Evolutionary conservation across 352 stramenopile genomes (phyloP).

Genomic region (Blastocystis sp.): DNA sequence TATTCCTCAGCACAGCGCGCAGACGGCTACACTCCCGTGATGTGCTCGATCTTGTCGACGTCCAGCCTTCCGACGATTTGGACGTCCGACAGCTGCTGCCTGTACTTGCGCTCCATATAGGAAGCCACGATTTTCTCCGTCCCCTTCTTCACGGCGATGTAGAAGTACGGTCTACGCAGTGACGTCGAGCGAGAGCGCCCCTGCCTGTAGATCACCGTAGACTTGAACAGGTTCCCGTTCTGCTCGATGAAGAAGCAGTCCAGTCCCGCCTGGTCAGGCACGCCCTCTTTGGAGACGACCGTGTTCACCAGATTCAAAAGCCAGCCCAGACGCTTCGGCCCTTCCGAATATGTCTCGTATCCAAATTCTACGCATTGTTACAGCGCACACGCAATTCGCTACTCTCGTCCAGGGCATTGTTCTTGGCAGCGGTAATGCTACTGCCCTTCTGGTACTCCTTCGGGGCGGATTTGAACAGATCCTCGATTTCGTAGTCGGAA

Average conservation of each 20-base stretch:
- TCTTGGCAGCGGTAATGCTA: constrained; percentile 13
- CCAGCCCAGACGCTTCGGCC: constrained; percentile 67
- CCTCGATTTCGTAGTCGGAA: constrained; percentile 65
- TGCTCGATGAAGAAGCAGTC: constrained; percentile 87
- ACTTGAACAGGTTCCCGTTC: constrained; percentile 89
- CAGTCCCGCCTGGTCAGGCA: constrained; percentile 58
- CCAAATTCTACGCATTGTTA: constrained; percentile 51
- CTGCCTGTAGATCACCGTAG: constrained; percentile 83
- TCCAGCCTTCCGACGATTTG: constrained; percentile 82
- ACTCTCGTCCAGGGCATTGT: constrained; percentile 48
- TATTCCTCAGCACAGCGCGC: not conserved
- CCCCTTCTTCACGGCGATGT: constrained; percentile 79
- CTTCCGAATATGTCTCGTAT: constrained; percentile 69
- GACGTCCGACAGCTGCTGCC: constrained; percentile 79
- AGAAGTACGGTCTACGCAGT: constrained; percentile 86
- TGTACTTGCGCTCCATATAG: constrained; percentile 79
- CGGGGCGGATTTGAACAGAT: constrained; percentile 17
- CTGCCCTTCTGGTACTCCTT: constrained; percentile 18
- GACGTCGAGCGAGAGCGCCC: not conserved
- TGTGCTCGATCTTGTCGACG: constrained; percentile 82
- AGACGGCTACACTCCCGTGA: constrained; percentile 24
- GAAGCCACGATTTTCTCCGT: constrained; percentile 72
- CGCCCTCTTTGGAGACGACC: constrained; percentile 64
- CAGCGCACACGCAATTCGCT: not conserved
- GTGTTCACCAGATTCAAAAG: constrained; percentile 71